Base-by-base conservation (phyloP, 169 alveolate genomes). In the Toxoplasma gondii region DNA sequence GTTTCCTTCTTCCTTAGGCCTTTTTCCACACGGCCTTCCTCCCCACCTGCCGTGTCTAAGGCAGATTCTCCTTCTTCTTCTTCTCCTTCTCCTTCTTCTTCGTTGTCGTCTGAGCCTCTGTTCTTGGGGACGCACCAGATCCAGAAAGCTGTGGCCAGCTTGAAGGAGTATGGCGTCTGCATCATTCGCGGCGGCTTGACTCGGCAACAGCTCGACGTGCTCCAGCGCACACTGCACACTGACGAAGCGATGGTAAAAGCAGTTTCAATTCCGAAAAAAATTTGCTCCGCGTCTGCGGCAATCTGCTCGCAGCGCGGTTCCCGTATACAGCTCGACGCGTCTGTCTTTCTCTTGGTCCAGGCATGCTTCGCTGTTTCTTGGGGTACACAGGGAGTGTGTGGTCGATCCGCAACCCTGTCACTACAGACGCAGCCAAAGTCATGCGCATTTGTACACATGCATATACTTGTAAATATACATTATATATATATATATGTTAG, bases 191-290 rank as follows among this genome's bases (percentile, higher is more conserved):
- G 38, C 38, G 90, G 41, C 19, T 36, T 82, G 29, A 82, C 90
- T 34, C 90, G 41, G n/a, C 67, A 39, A 38, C 90, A 82, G 90
- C 90, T 82, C 67, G 38, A 38, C 39, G 41, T 36, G 9, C 90
- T 82, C 90, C 58, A 31, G 36, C 69, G 38, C 1, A 29, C 90
- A 12, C 67, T 82, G 1, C 41, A 38, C 39, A 12, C 69, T 1
- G 90, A 82, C 36, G 41, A 82, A 24, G 90, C 90, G 69, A 82
- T 82, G 90, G 90, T 82, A 41, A 31, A n/a, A 17, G 84, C 38
- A 12, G 43, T n/a, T n/a, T 64, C 31, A 64, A 31, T 7, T 49
- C 58, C 58, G 22, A 12, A 49, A 49, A 49, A 4, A 10, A 10
- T 69, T n/a, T 4, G 34, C 81, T 4, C 81, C 36, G 41, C 81